Evolutionary conservation across 306 rosid species (phyloP), one percentile per base, ranked within the genome.

Genomic region (Fagus sylvatica): DNA sequence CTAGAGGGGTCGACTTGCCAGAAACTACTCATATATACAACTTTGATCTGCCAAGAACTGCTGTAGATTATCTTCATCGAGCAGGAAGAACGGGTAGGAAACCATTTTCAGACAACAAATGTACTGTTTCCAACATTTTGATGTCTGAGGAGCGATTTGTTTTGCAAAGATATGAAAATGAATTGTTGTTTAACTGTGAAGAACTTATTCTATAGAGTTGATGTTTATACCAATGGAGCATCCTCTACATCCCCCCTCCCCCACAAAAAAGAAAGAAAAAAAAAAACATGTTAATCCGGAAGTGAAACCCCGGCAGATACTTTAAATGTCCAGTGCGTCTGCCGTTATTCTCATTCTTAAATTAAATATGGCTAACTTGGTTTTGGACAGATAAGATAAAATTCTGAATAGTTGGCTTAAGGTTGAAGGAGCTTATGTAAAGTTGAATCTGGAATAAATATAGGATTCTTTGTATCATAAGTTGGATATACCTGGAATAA

Each of bases 71-170:
- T 83, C 97, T 95, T 85, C 98, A 95, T 77, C 96, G 98, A 56
- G 98, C 98, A 30, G 98, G 98, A 73, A 85, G 98, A 78, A 85
- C 98, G 4, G 91, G 98, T 72, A 90, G 97, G 82, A 93, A 91
- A 73, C 98, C 97, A 33, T 91, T 95, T 84, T 95, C 98, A 42
- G 84, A 87, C 73, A 53, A 80, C 72, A 91, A 82, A 65, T 95
- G 93, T 81, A 59, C 73, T 71, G 99, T 92, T 72, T 88, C 93
- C 70, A 91, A 82, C 89, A 81, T 95, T 84, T 72, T 91, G 67
- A 80, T 78, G 71, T 81, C 96, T 5, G 88, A 85, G 82, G 93
- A 88, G 87, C 84, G 90, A 71, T 95, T 95, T 93, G 98, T 89
- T 84, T 83, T 95, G 82, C 93, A 89, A 85, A 89, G 86, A 75